A percentile compares a stretch with the other conserved stretches of the same genome.
Evolutionary conservation across 2,329 filamentous ascomycete species (phyloP).

Genomic region (Arthrocladium fulminans): DNA sequence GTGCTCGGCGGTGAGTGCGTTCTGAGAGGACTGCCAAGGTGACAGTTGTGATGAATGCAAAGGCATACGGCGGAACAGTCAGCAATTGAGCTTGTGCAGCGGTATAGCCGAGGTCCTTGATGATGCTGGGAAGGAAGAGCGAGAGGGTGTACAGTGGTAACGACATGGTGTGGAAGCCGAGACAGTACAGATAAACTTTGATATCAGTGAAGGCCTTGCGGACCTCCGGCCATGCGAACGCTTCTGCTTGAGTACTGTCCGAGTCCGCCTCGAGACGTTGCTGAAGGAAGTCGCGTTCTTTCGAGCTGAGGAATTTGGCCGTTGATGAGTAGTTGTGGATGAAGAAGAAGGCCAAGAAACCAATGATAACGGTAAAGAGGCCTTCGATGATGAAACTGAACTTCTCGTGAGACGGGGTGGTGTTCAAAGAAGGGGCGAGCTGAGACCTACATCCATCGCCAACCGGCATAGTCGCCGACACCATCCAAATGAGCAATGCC

Average conservation of each 20-base stretch:
- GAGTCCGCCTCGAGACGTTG: constrained; percentile 60
- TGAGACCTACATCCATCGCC: constrained; percentile 50
- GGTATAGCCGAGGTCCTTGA: constrained; percentile 35
- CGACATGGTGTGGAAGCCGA: constrained; percentile 64
- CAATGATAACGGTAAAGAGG: constrained; percentile 55
- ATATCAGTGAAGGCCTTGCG: constrained; percentile 54
- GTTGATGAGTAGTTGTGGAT: constrained; percentile 36
- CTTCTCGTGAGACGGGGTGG: too few species aligned
- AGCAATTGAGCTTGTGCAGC: constrained; percentile 43
- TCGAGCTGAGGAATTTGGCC: constrained; percentile 37
- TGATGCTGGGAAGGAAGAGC: constrained; percentile 35
- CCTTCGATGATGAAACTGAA: constrained; percentile 48
- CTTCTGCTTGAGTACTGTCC: constrained; percentile 60
- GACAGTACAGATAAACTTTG: constrained; percentile 64
- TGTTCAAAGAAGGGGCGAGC: too few species aligned
- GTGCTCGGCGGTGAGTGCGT: constrained; percentile 46
- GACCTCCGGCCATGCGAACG: constrained; percentile 61
- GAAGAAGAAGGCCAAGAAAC: constrained; percentile 31
- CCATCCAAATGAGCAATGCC: constrained; percentile 43
- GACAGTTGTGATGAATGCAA: constrained; percentile 53
- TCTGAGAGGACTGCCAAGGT: constrained; percentile 54
- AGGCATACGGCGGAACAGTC: constrained; percentile 56
- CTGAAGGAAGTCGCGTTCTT: too few species aligned
- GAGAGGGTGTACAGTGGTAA: constrained; percentile 43
- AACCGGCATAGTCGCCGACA: constrained; percentile 42